phyloP scores from a whole-genome alignment of 192 early-diverging fungal species.

The Coemansia sp. region DNA sequence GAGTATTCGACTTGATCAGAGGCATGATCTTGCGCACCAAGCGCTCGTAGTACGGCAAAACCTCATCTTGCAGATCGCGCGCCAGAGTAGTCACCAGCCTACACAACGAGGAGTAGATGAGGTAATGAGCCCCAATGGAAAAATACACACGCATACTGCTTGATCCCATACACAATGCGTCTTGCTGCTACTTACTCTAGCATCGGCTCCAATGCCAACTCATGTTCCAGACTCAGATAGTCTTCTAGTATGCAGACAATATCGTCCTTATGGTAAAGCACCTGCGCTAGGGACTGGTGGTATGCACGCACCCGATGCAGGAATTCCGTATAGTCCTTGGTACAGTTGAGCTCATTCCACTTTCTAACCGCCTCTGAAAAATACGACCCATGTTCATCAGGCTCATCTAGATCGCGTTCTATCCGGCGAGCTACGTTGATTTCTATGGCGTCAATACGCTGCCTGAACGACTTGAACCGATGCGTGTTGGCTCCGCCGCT shows the following conservation, averaged over 20 bases:
- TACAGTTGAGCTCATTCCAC: conserved; percentile 91
- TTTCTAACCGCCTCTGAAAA: conserved; percentile 78
- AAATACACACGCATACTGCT: neutral
- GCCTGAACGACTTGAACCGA: conserved; percentile 48
- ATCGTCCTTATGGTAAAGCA: conserved; percentile 85
- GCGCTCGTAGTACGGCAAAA: conserved; percentile 71
- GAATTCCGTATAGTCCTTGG: conserved; percentile 75
- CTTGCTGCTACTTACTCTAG: conserved; percentile 63
- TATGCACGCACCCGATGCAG: conserved; percentile 61
- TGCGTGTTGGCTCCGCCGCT: conserved; percentile 42
- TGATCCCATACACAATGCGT: neutral
- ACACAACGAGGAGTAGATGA: conserved; percentile 5
- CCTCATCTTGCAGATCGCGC: conserved; percentile 89
- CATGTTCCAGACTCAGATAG: conserved; percentile 61
- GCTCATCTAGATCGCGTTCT: conserved; percentile 58
- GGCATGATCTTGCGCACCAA: conserved; percentile 67
- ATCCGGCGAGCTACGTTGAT: conserved; percentile 74
- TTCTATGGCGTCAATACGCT: conserved; percentile 74
- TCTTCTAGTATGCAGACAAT: conserved; percentile 68
- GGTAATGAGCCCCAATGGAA: neutral
- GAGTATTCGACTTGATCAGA: conserved; percentile 63
- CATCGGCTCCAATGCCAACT: conserved; percentile 74
- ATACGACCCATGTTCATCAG: conserved; percentile 67
- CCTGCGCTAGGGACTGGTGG: conserved; percentile 75
- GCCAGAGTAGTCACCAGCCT: conserved; percentile 78